Percentiles rank a stretch among this genome's conserved stretches.
These are phyloP conservation scores for Pythium monospermum DNA, from an alignment of 352 stramenopile genomes.

Conservation along the genomic window DNA sequence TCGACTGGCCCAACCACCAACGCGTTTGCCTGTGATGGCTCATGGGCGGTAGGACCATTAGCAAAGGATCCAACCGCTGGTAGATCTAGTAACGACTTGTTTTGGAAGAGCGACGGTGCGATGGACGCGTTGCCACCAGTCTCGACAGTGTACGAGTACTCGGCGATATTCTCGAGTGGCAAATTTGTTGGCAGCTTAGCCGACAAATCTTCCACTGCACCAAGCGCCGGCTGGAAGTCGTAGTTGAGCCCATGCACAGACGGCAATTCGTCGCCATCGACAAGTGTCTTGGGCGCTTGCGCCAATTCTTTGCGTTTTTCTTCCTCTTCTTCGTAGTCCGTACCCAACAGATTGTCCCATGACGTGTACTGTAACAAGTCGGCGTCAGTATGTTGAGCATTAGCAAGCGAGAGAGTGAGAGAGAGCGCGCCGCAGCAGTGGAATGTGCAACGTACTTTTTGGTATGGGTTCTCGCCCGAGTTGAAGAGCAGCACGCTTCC, in stretches of 20 bases:
- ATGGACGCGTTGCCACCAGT: slow-evolving; percentile 48
- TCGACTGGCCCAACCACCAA: slow-evolving; percentile 64
- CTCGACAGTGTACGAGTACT: slow-evolving; percentile 75
- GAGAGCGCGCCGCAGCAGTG: no score
- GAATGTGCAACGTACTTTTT: slow-evolving; percentile 75
- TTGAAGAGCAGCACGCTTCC: slow-evolving; percentile 85
- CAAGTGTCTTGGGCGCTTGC: slow-evolving; percentile 68
- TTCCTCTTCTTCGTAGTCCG: slow-evolving; percentile 84
- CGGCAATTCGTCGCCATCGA: slow-evolving; percentile 77
- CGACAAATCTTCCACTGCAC: slow-evolving; percentile 62
- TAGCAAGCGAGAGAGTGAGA: no score
- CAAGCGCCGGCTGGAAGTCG: slow-evolving; percentile 69
- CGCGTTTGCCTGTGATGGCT: slow-evolving; percentile 42
- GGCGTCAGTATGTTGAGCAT: no score
- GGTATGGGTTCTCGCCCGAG: slow-evolving; percentile 84
- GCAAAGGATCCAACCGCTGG: slow-evolving; percentile 58
- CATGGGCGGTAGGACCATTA: slow-evolving; percentile 53
- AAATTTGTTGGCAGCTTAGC: slow-evolving; percentile 74
- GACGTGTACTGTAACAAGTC: slow-evolving; percentile 75
- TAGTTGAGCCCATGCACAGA: slow-evolving; percentile 69
- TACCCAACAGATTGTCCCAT: slow-evolving; percentile 83
- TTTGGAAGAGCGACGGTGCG: slow-evolving; percentile 78
- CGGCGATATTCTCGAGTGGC: slow-evolving; percentile 71
- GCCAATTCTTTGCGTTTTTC: slow-evolving; percentile 81
- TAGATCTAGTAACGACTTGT: slow-evolving; percentile 70